These are phyloP conservation scores for Stemphylium vesicarium DNA, from an alignment of 2,329 filamentous ascomycete genomes.

Conservation along the genomic window DNA sequence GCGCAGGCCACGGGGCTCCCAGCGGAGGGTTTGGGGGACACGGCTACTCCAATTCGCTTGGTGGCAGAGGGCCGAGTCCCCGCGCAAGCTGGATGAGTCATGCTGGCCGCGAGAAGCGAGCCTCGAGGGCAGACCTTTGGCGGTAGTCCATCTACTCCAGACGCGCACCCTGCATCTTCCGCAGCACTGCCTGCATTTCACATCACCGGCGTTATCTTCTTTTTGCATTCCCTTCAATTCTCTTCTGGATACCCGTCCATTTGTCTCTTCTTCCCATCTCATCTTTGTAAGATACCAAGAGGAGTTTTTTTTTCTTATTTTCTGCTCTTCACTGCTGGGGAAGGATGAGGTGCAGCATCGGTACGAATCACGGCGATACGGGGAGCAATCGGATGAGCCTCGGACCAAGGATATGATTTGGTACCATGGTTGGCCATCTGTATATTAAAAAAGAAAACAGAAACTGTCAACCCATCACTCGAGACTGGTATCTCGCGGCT, in stretches of 20 bases:
- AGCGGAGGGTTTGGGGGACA: constrained; percentile 33
- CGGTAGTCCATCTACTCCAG: constrained; percentile 23
- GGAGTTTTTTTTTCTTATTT: constrained; percentile 5
- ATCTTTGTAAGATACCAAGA: constrained; percentile 15
- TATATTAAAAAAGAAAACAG: constrained; percentile 5
- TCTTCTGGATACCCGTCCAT: constrained; percentile 25
- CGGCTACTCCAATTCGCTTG: constrained; percentile 34
- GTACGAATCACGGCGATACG: constrained; percentile 6
- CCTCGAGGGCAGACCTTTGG: constrained; percentile 46
- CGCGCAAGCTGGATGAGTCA: constrained; percentile 44
- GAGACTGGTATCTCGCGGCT: constrained; percentile 4
- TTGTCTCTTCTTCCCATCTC: constrained; percentile 5
- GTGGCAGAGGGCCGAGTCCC: constrained; percentile 26
- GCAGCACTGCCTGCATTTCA: neutral
- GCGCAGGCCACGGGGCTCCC: constrained; percentile 39
- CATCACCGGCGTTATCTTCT: neutral
- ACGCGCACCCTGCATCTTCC: neutral
- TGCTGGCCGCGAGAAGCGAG: constrained; percentile 41
- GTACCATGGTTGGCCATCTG: constrained; percentile 4
- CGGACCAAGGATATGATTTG: constrained; percentile 3
- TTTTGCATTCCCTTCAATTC: constrained; percentile 8
- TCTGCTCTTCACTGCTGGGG: neutral
- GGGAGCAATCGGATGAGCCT: constrained; percentile 1
- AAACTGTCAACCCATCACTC: neutral
- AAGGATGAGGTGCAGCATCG: constrained; percentile 2